Percentiles rank a stretch among this genome's conserved stretches.
Conservation (phyloP, 768 basidiomycete species). For the Candolleomyces eurysporus region DNA sequence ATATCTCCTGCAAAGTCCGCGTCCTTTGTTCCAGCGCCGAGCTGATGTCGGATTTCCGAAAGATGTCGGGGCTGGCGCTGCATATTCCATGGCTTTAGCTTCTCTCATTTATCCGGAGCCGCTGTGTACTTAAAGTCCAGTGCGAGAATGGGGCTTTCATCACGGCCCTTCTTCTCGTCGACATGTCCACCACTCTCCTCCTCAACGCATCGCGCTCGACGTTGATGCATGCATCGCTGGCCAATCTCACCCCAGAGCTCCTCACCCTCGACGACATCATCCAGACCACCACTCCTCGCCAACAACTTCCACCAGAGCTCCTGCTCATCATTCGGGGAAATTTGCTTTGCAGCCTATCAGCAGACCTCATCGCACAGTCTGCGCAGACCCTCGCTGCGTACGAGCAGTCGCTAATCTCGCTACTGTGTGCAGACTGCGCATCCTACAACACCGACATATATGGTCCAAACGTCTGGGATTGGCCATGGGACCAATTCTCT, state of each 20-base stretch:
- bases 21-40: neutral
- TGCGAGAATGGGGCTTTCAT: neutral
- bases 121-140: conserved; percentile 1
- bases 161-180: neutral
- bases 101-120: neutral
- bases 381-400: conserved; percentile 39
- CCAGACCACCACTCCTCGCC: conserved; percentile 11
- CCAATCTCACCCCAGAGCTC: conserved; percentile 45
- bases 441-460: conserved; percentile 54
- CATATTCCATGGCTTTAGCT: conserved; percentile 3
- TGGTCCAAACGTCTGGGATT: conserved; percentile 50
- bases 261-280: conserved; percentile 41
- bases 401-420: conserved; percentile 35
- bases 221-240: conserved; percentile 54
- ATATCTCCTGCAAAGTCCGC: neutral
- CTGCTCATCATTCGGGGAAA: conserved; percentile 49
- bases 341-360: conserved; percentile 42
- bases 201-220: conserved; percentile 39
- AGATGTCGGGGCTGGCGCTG: too few relatives aligned
- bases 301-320: conserved; percentile 47
- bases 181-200: conserved; percentile 19
- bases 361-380: conserved; percentile 40
- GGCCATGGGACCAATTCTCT: conserved; percentile 55
- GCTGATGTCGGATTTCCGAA: conserved; percentile 3
- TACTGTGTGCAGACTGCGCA: conserved; percentile 49